Evolutionary conservation across 2,329 filamentous ascomycete species (phyloP).

Genomic region (Gaeumannomyces sp.): DNA sequence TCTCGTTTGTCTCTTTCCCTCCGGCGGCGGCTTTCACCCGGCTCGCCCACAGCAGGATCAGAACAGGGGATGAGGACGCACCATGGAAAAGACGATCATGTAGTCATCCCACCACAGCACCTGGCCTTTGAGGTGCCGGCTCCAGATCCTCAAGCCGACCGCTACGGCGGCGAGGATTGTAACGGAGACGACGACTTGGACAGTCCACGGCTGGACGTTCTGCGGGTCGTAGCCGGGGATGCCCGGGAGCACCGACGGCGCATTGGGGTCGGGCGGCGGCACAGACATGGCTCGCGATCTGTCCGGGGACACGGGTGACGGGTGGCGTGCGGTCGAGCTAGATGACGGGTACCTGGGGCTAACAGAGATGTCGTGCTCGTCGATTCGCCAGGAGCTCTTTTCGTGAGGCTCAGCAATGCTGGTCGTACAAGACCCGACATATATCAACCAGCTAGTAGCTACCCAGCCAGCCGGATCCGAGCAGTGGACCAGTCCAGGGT

Average conservation of each 20-base stretch:
- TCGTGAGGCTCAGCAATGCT: no score
- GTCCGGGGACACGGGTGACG: background rate
- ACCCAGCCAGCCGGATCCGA: no score
- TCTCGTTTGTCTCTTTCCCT: background rate
- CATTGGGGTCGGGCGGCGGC: background rate
- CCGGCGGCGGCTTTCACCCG: no score
- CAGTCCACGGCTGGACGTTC: slow-evolving; percentile 36
- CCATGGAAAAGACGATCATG: slow-evolving; percentile 42
- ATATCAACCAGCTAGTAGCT: no score
- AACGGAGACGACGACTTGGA: slow-evolving; percentile 33
- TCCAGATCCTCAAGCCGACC: slow-evolving; percentile 34
- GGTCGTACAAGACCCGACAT: no score
- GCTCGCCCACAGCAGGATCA: background rate
- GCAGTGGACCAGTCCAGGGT: no score
- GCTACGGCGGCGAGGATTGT: slow-evolving; percentile 33
- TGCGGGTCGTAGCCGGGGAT: slow-evolving; percentile 27
- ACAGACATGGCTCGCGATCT: background rate
- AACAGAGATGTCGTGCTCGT: background rate
- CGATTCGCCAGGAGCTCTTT: no score
- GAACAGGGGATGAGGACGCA: slow-evolving; percentile 19
- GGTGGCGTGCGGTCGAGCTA: background rate
- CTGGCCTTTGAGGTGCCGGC: slow-evolving; percentile 35
- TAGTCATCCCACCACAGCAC: slow-evolving; percentile 46
- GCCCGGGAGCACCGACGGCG: slow-evolving; percentile 16
- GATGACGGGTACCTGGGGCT: background rate